These are phyloP conservation scores for Paulinella micropora DNA, from an alignment of 78 protist species.

Conservation along the genomic window DNA sequence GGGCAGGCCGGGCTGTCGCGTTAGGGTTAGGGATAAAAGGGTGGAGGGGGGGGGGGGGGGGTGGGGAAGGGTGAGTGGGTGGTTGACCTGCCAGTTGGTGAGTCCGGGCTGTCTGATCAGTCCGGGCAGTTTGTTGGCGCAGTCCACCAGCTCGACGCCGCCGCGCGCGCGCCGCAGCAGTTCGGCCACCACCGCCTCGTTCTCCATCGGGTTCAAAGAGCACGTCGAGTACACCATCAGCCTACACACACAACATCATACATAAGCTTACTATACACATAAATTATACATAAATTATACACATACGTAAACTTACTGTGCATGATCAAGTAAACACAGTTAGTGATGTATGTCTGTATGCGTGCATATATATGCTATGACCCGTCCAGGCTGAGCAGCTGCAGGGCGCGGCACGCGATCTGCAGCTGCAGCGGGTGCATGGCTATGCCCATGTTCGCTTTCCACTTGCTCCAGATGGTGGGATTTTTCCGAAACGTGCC, in stretches of 20 bases:
- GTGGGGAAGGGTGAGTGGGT: too few relatives aligned
- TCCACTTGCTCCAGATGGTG: constrained; percentile 70
- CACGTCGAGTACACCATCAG: constrained; percentile 47
- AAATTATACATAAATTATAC: too few relatives aligned
- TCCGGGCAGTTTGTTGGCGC: constrained; percentile 32
- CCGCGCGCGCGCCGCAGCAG: not conserved
- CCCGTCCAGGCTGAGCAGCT: constrained; percentile 55
- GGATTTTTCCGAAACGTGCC: constrained; percentile 47
- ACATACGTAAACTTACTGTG: too few relatives aligned
- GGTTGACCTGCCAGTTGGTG: constrained; percentile 54
- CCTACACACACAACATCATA: constrained; percentile 6
- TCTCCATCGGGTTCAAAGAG: constrained; percentile 42
- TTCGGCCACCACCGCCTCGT: constrained; percentile 24
- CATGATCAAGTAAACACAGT: too few relatives aligned
- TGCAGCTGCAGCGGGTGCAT: constrained; percentile 29
- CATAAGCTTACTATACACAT: not conserved
- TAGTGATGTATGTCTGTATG: too few relatives aligned
- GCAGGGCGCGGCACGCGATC: constrained; percentile 29
- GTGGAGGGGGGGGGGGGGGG: too few relatives aligned
- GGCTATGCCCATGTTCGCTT: constrained; percentile 3
- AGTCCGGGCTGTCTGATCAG: constrained; percentile 51
- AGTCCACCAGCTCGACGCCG: constrained; percentile 52
- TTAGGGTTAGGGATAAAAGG: too few relatives aligned
- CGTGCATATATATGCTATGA: too few relatives aligned
- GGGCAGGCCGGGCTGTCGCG: too few relatives aligned